Base-by-base conservation (phyloP, 176 grass and related monocot genomes). In the Leersia perrieri region DNA sequence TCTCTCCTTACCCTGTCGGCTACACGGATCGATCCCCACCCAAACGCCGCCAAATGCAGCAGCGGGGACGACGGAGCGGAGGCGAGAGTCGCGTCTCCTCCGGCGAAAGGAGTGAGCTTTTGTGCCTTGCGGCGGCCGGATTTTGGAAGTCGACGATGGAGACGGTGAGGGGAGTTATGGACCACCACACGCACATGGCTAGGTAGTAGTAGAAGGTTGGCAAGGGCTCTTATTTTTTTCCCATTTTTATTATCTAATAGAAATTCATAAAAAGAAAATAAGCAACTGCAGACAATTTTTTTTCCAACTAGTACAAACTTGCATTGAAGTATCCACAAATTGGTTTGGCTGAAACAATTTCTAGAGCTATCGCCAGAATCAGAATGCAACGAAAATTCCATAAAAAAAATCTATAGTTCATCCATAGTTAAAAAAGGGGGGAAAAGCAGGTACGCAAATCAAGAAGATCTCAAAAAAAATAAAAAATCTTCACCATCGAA, bases 1-100 rank as follows among this genome's bases (percentile, higher is more conserved):
- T 58, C 20, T 53, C 6, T 51, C 49, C 69, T 67, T 20, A 86
- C 61, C 70, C 28, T 23, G 53, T 25, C 53, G 9, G 53, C n/a
- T 10, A 22, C 39, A 28, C 32, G 25, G 32, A 0, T n/a, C 26
- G 67, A 88, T 88, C 67, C 78, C 80, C 66, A 14, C 10, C 29
- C 13, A 18, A 9, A 80, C 35, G 47, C 7, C 44, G n/a, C n/a
- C n/a, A n/a, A 71, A 47, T 77, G 58, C 20, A 63, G 26, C 68
- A 33, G 60, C 26, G 0, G 63, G 0, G 0, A 51, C 23, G 33
- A 20, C 14, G 32, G 38, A 16, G 29, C 7, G 27, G 36, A 69
- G 51, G 29, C 12, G 9, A 57, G 51, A 15, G 27, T n/a, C n/a
- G n/a, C 7, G 15, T 62, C 65, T 58, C 15, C 18, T 6, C 11